A percentile compares a stretch with the other conserved stretches of the same genome.
Conservation (phyloP, 805 yeast species). For the Candida caryicola region DNA sequence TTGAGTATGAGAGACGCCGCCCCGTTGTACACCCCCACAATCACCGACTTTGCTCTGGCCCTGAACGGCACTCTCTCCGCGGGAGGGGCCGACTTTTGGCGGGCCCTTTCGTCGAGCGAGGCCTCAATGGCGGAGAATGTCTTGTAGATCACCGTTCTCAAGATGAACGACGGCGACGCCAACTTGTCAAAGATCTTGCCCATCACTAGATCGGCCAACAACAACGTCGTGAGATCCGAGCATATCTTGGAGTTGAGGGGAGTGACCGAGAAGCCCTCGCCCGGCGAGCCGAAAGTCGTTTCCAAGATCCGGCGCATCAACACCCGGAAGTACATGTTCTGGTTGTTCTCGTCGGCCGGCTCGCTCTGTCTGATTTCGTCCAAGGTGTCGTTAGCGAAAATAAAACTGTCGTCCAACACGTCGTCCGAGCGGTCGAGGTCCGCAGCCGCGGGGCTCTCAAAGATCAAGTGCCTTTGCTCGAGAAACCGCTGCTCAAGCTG, state of each 20-base stretch:
- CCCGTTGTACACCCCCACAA: constrained; percentile 2
- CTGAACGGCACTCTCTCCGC: not conserved
- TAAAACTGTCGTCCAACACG: not conserved
- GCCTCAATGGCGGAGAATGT: constrained; percentile 6
- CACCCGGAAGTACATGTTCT: constrained; percentile 20
- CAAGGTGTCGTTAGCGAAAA: constrained; percentile 3
- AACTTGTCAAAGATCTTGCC: constrained; percentile 21
- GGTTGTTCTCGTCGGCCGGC: not conserved
- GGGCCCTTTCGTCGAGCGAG: constrained; percentile 1
- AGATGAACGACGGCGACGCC: constrained; percentile 24
- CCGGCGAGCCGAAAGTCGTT: constrained; percentile 11
- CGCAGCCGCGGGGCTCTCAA: constrained; percentile 7
- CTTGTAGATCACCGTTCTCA: constrained; percentile 14
- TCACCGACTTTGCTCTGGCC: not conserved
- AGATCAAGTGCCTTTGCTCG: constrained; percentile 17
- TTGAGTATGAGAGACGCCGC: not conserved
- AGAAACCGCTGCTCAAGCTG: constrained; percentile 4
- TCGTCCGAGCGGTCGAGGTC: not conserved
- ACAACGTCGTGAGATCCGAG: constrained; percentile 18
- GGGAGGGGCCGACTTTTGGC: not conserved
- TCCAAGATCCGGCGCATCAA: constrained; percentile 21
- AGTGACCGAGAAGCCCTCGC: constrained; percentile 4
- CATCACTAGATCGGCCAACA: constrained; percentile 31
- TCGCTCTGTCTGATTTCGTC: not conserved
- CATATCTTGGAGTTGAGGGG: constrained; percentile 25